Evolutionary conservation across 306 rosid genomes (phyloP).

Genomic region (Notholithocarpus densiflorus): DNA sequence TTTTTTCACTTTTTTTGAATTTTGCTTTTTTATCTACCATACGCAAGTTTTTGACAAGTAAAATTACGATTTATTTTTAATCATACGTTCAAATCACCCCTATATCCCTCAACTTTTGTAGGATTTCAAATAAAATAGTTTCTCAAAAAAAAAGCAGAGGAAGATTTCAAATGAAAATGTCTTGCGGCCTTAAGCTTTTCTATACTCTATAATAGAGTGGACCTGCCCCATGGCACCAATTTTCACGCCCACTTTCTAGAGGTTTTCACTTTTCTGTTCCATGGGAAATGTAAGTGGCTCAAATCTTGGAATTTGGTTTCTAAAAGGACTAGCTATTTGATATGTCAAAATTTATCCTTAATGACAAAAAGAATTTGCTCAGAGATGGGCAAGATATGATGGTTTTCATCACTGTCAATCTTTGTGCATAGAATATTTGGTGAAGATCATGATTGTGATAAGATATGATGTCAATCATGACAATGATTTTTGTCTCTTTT

Average conservation of each 20-base stretch:
- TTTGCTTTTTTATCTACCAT: too few species aligned
- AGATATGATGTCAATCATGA: not conserved
- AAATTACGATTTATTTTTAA: too few species aligned
- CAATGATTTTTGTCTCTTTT: not conserved
- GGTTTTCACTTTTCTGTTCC: not conserved
- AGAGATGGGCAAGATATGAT: not conserved
- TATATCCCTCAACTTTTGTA: too few species aligned
- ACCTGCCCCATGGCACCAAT: not conserved
- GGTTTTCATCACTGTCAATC: conserved; percentile 6
- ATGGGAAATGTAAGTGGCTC: not conserved
- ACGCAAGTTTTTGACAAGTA: too few species aligned
- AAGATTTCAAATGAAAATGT: too few species aligned
- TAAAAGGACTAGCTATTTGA: not conserved
- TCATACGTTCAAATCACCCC: too few species aligned
- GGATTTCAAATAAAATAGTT: too few species aligned
- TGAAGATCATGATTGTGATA: not conserved
- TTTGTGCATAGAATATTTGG: not conserved
- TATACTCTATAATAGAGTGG: too few species aligned
- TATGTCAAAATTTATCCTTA: not conserved
- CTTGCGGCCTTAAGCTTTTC: too few species aligned
- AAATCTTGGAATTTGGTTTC: not conserved
- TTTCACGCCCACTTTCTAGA: not conserved
- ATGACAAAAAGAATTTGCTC: not conserved
- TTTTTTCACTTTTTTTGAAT: too few species aligned
- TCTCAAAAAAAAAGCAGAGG: too few species aligned